Percentiles rank a stretch among this genome's conserved stretches.
These are phyloP conservation scores for Rhizopogon rudus DNA, from an alignment of 768 basidiomycete species.

Conservation along the genomic window DNA sequence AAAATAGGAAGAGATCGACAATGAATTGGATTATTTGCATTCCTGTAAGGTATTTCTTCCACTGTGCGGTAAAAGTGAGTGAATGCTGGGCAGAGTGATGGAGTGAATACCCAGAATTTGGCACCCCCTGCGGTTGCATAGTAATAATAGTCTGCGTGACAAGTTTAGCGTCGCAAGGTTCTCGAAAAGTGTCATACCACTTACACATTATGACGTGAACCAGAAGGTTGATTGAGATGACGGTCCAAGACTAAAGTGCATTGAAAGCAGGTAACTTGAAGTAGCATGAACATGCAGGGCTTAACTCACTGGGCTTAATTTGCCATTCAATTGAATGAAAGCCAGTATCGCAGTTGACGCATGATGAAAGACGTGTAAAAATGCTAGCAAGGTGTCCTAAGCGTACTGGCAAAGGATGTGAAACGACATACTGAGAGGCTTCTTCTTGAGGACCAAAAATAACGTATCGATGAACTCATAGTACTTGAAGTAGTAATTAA, in stretches of 20 bases:
- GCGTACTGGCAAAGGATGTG: background rate
- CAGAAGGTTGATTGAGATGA: conserved; percentile 79
- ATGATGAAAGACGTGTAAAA: conserved; percentile 97
- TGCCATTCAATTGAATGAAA: conserved; percentile 87
- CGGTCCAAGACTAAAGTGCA: conserved; percentile 75
- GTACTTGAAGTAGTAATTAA: conserved; percentile 98
- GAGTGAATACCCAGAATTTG: conserved; percentile 17
- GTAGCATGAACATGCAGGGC: background rate
- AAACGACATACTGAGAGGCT: conserved; percentile 70
- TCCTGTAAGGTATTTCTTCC: conserved; percentile 22
- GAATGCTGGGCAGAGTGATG: background rate
- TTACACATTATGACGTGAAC: conserved; percentile 97
- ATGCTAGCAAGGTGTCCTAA: conserved; percentile 46
- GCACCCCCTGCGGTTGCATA: conserved; percentile 79
- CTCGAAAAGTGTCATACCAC: conserved; percentile 21
- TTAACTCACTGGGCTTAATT: conserved; percentile 74
- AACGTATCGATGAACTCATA: conserved; percentile 91
- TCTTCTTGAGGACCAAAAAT: conserved; percentile 96
- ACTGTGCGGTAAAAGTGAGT: conserved; percentile 6
- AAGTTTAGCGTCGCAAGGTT: conserved; percentile 1
- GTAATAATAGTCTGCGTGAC: conserved; percentile 86
- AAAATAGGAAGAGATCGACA: conserved; percentile 14
- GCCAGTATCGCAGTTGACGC: conserved; percentile 92
- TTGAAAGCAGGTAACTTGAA: background rate
- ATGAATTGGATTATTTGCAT: conserved; percentile 24